Evolutionary conservation across 2,329 filamentous ascomycete genomes (phyloP).

Genomic region (Fusarium xyrophilum): DNA sequence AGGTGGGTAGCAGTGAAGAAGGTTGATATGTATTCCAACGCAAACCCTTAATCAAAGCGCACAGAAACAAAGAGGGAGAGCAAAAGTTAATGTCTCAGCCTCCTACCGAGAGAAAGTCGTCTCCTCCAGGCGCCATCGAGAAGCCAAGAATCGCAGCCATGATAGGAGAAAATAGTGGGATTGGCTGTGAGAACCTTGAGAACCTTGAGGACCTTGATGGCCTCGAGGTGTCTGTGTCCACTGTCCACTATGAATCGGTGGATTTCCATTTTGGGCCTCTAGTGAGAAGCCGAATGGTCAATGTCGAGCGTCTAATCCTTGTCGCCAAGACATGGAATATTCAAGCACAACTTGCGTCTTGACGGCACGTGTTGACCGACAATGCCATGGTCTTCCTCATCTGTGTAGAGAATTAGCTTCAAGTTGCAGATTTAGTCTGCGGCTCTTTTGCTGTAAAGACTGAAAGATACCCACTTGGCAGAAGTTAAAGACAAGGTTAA

Average conservation of each 20-base stretch:
- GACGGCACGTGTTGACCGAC: conserved; percentile 11
- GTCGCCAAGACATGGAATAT: conserved; percentile 23
- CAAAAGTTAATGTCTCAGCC: conserved; percentile 30
- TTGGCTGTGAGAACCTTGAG: conserved; percentile 31
- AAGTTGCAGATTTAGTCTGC: conserved; percentile 1
- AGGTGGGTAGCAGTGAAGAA: not conserved
- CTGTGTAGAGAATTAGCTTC: not conserved
- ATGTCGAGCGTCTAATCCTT: conserved; percentile 17
- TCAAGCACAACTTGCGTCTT: conserved; percentile 7
- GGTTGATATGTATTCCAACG: not conserved
- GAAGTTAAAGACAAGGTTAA: conserved; percentile 33
- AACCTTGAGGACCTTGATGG: conserved; percentile 36
- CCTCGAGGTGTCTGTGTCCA: not conserved
- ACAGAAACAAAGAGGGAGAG: conserved; percentile 1
- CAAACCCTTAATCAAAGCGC: not conserved
- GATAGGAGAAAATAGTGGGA: conserved; percentile 20
- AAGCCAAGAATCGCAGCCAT: conserved; percentile 10
- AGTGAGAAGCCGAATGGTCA: conserved; percentile 37
- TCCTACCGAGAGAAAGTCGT: conserved; percentile 7
- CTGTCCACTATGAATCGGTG: conserved; percentile 14
- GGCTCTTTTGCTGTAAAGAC: conserved; percentile 11
- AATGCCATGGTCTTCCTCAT: not conserved
- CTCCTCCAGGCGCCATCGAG: not conserved
- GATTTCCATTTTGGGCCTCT: conserved; percentile 24
- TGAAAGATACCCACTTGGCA: conserved; percentile 5